These are phyloP conservation scores for Pseudogymnoascus sp. DNA, from an alignment of 2,329 filamentous ascomycete genomes.

Conservation along the genomic window DNA sequence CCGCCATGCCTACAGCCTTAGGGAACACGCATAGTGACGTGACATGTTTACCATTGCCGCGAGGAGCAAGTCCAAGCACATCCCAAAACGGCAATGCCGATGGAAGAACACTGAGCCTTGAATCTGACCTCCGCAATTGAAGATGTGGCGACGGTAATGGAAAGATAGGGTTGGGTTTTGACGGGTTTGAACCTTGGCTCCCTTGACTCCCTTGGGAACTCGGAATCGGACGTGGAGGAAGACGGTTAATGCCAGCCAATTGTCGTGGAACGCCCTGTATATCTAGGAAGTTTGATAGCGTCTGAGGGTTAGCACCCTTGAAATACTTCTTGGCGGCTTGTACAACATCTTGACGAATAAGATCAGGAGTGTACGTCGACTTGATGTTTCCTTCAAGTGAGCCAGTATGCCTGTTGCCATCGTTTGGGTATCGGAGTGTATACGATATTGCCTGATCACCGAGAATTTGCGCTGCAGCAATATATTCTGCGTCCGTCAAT, in stretches of 20 bases:
- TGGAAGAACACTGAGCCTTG: conserved; percentile 63
- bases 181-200: conserved; percentile 14
- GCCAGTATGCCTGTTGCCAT: conserved; percentile 20
- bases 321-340: conserved; percentile 37
- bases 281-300: conserved; percentile 43
- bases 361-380: background rate
- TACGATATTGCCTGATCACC: conserved; percentile 59
- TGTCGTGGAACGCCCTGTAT: conserved; percentile 46
- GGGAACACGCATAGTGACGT: conserved; percentile 64
- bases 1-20: conserved; percentile 50
- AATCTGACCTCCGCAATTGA: conserved; percentile 61
- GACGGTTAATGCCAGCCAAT: conserved; percentile 41
- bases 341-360: conserved; percentile 41
- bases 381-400: background rate
- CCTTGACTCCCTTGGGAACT: background rate
- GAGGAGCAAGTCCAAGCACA: conserved; percentile 63
- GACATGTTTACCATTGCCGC: conserved; percentile 62
- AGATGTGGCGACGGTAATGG: conserved; percentile 60
- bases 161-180: conserved; percentile 47
- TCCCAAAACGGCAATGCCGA: conserved; percentile 76
- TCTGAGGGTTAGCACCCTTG: conserved; percentile 33
- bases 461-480: conserved; percentile 61
- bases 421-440: conserved; percentile 24
- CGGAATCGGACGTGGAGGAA: conserved; percentile 28
- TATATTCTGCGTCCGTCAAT: conserved; percentile 47